Evolutionary conservation across 768 basidiomycete genomes (phyloP).

Genomic region (Xerocomellus dryophilus): DNA sequence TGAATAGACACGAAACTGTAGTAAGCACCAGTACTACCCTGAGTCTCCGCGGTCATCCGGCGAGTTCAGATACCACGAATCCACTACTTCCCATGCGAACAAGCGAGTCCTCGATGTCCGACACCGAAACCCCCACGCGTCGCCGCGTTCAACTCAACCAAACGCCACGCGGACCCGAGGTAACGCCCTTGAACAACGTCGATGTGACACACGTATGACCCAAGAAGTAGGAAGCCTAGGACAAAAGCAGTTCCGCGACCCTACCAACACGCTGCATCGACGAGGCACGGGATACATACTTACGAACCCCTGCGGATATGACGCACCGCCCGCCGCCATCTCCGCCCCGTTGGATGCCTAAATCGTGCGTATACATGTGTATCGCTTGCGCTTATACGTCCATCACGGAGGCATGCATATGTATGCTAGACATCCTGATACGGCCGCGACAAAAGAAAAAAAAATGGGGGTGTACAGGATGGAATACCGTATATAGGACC

Average conservation of each 20-base stretch:
- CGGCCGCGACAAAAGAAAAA: background rate
- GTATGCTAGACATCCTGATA: background rate
- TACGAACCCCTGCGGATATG: slow-evolving; percentile 8
- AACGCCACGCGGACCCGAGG: slow-evolving; percentile 8
- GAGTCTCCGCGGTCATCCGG: background rate
- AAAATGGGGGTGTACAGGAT: background rate
- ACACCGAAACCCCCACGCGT: background rate
- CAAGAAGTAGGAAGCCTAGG: background rate
- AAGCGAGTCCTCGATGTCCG: slow-evolving; percentile 2
- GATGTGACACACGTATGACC: background rate
- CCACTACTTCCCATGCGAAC: background rate
- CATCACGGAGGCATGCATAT: background rate
- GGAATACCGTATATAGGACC: background rate
- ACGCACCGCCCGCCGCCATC: slow-evolving; percentile 1
- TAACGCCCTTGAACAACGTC: background rate
- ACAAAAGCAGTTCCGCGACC: slow-evolving; percentile 12
- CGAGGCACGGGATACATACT: slow-evolving; percentile 15
- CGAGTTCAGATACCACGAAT: background rate
- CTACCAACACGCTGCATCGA: slow-evolving; percentile 25
- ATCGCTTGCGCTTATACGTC: background rate
- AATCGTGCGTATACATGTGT: background rate
- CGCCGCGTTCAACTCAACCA: background rate
- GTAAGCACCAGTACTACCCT: background rate
- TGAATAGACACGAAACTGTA: background rate
- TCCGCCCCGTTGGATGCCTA: background rate